These are phyloP conservation scores for Psilocybe tampanensis DNA, from an alignment of 768 basidiomycete species.

Conservation along the genomic window DNA sequence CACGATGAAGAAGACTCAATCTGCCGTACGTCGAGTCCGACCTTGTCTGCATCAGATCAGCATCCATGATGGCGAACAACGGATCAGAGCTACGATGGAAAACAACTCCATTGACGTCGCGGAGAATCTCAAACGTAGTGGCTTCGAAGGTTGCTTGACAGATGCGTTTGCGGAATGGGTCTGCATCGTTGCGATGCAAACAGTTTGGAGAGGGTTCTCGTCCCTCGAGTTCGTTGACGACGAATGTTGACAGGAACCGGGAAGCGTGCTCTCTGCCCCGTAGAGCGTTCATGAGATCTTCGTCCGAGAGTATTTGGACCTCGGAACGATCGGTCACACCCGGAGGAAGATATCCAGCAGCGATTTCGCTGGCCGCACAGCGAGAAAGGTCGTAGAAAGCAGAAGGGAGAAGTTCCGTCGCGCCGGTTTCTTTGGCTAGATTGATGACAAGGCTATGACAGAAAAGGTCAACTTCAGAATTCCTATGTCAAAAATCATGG, in stretches of 20 bases:
- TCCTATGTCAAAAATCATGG: not conserved
- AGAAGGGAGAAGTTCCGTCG: conserved; percentile 64
- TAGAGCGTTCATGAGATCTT: conserved; percentile 61
- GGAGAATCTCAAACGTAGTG: conserved; percentile 73
- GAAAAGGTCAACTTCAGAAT: conserved; percentile 8
- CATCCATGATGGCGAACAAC: conserved; percentile 68
- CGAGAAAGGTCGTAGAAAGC: conserved; percentile 85
- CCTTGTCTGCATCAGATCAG: conserved; percentile 65
- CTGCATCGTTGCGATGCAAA: conserved; percentile 47
- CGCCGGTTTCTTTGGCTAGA: conserved; percentile 58
- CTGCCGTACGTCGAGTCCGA: conserved; percentile 45
- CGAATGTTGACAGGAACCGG: conserved; percentile 76
- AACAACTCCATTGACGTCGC: conserved; percentile 71
- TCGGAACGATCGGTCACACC: conserved; percentile 25
- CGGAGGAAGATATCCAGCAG: conserved; percentile 45
- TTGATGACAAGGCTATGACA: conserved; percentile 61
- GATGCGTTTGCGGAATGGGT: conserved; percentile 46
- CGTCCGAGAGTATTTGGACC: conserved; percentile 45
- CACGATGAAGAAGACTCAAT: conserved; percentile 46
- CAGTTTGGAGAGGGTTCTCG: conserved; percentile 54
- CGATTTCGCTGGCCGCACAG: conserved; percentile 61
- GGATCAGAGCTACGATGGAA: conserved; percentile 70
- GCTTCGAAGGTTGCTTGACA: conserved; percentile 77
- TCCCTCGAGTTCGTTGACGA: conserved; percentile 74
- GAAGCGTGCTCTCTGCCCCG: conserved; percentile 74